Evolutionary conservation across 805 yeast species (phyloP).

Genomic region (Metschnikowia aberdeeniae): DNA sequence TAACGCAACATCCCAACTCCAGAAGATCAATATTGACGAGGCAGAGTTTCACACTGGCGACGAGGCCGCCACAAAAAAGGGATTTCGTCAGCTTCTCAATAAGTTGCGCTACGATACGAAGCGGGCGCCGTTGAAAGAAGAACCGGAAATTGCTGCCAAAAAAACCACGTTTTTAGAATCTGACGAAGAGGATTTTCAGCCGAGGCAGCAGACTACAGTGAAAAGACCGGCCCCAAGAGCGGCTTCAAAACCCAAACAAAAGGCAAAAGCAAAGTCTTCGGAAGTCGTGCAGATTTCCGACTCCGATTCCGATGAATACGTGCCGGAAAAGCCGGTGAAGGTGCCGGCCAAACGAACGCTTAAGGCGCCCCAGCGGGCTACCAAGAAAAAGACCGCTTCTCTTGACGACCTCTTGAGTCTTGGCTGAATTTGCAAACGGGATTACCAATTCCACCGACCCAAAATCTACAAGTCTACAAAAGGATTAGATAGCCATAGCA

Average conservation of each 20-base stretch:
- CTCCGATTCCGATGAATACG: neutral
- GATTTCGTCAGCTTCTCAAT: slow-evolving; percentile 16
- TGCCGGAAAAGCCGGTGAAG: neutral
- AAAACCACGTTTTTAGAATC: neutral
- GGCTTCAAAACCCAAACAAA: neutral
- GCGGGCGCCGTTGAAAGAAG: slow-evolving; percentile 6
- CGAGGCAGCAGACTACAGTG: neutral
- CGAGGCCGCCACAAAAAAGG: slow-evolving; percentile 16
- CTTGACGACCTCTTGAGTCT: slow-evolving; percentile 14
- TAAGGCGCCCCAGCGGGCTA: slow-evolving; percentile 1
- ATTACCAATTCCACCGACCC: too few relatives aligned
- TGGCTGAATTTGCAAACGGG: slow-evolving; percentile 9
- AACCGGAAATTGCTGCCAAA: neutral
- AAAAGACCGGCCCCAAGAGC: slow-evolving; percentile 1
- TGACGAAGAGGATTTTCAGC: neutral
- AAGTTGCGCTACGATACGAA: slow-evolving; percentile 14
- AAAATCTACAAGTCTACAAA: neutral
- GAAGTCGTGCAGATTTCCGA: slow-evolving; percentile 1
- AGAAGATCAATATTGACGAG: slow-evolving; percentile 40
- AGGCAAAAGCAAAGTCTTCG: neutral
- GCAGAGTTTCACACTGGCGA: slow-evolving; percentile 32
- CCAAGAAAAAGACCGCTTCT: slow-evolving; percentile 6
- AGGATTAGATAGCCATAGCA: neutral
- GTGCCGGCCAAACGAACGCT: neutral
- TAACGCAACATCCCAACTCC: slow-evolving; percentile 47